Base-by-base conservation (phyloP, 805 yeast genomes). In the Zygotorulaspora florentina region DNA sequence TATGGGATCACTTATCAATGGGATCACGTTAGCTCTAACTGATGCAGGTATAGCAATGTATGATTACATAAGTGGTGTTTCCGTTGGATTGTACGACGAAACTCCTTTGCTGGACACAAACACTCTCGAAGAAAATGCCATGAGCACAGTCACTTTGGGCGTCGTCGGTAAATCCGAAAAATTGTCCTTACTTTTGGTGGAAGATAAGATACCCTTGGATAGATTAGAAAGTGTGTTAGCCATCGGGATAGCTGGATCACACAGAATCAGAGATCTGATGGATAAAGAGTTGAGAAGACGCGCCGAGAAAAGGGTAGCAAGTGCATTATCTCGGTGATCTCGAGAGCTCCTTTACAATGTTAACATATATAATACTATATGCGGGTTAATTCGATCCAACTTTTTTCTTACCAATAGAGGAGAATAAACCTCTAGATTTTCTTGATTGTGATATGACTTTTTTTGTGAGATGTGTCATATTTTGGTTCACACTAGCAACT, bases 1-100 rank as follows among this genome's bases (percentile, higher is more conserved):
- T 20, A 65, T 91, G 52, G 79, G 96, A 0, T 74, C 85, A 1
- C 79, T 93, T 53, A 74, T 87, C 35, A 93, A 93, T 62, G 87
- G 97, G 8, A 78, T 87, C 35, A 87, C 96, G 1, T 69, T 93
- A 56, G 97, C 96, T 0, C 72, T 93, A 36, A 80, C 93, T 28
- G 98, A 93, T 67, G 97, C 98, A 1, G 98, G 98, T 40, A 83
- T 93, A 38, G 85, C 96, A 4, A 83, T 93, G 84, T 85, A 84
- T 60, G 98, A 93, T 62, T 90, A 87, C 61, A 84, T 91, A 12
- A 78, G 88, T 45, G 81, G 95, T 1, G 77, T 87, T 12, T 76
- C 84, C 25, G 85, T 89, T 4, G 97, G 97, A 0, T 66, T 87
- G 16, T 82, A 80, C 57, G 96, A 87, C 55, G 67, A 70, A n/a